Evolutionary conservation across 1,284 basidiomycete genomes (phyloP), one percentile per base, ranked within the genome.

Genomic region (Phellinidium pouzarii): DNA sequence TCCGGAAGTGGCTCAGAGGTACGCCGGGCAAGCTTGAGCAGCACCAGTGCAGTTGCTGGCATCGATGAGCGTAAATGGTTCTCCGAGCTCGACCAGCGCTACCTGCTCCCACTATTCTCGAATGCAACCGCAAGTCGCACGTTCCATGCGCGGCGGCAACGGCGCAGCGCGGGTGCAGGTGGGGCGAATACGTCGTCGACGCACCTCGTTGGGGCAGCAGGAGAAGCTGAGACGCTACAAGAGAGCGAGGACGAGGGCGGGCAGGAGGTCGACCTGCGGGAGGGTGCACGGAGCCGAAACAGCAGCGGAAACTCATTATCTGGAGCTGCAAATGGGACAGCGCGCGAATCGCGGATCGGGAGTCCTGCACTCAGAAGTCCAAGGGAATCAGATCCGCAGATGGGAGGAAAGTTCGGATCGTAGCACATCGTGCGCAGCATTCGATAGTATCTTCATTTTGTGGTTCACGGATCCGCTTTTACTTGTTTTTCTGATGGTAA

Each of bases 41-140:
- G 4, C 68, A 64, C 4, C 5, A 20, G 22, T 12, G 44, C 19
- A 8, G 19, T 25, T n/a, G n/a, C n/a, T 17, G 31, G 29, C 9
- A 22, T 9, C 14, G 82, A 83, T 53, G 85, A 87, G 41, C 80
- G 83, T 12, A 91, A 94, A 67, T 98, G 95, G 94, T 99, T 99
- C 81, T 94, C 94, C 60, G 78, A 86, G 27, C 73, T 99, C 43
- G 95, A 99, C 68, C 93, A 99, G 68, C 79, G 93, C 55, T 99
- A 97, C 66, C 75, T 99, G 14, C 69, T 98, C 2, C 96, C 95
- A 12, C 73, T 97, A 38, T 99, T 99, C 71, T 93, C 90, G 53
- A 98, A 98, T 66, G 88, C 88, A 7, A 94, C 92, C 0, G 91
- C 92, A 11, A 91, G 88, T 55, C 76, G 91, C 58, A 84, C 87